These are phyloP conservation scores for Fraxinus dipetala DNA, from an alignment of 305 asterid species.

Conservation along the genomic window DNA sequence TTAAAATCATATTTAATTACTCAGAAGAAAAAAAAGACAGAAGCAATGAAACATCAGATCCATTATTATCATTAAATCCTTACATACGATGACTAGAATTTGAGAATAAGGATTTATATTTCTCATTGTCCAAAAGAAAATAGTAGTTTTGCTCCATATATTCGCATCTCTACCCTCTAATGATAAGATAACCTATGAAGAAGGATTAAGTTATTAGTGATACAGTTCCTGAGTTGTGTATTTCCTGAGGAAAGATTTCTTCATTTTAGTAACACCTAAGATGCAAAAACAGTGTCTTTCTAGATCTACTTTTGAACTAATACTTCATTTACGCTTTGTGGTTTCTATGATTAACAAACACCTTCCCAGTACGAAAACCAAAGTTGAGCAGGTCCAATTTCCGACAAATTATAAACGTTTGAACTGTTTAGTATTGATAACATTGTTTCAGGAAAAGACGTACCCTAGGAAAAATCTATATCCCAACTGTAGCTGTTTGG, in stretches of 20 bases:
- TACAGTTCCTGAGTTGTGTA: neutral
- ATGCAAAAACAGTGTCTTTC: neutral
- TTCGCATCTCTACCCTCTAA: neutral
- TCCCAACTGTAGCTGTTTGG: neutral
- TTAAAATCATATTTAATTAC: neutral
- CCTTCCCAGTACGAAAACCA: neutral
- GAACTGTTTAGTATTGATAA: neutral
- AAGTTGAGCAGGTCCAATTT: neutral
- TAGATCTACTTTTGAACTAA: neutral
- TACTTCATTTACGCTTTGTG: neutral
- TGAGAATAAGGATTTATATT: neutral
- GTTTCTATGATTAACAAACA: neutral
- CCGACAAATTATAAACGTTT: neutral
- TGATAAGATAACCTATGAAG: neutral
- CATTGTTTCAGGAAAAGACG: neutral
- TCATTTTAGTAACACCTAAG: neutral
- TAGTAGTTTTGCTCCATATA: neutral
- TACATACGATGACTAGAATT: neutral
- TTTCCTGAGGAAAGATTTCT: neutral
- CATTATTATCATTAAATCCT: neutral
- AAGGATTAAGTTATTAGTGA: neutral
- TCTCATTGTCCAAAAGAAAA: neutral
- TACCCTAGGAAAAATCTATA: neutral
- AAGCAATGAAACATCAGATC: neutral
- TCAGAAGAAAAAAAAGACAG: neutral